Conservation (phyloP, 1,284 basidiomycete species). For the Thelephora terrestris region DNA sequence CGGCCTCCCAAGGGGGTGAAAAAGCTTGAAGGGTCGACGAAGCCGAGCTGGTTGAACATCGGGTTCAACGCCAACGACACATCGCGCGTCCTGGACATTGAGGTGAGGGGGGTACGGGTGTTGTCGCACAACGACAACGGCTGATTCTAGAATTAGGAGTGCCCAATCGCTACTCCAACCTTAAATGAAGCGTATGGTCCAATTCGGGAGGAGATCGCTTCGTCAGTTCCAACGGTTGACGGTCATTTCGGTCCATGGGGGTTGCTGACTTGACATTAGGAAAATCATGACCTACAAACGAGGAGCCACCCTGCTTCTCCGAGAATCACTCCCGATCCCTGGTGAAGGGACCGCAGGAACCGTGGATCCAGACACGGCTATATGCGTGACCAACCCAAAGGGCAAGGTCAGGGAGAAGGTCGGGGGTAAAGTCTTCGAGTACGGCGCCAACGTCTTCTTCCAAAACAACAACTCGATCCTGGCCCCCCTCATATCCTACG, state of each 20-base stretch:
- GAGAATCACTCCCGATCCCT: conserved; percentile 62
- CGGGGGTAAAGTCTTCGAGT: conserved; percentile 77
- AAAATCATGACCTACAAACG: conserved; percentile 77
- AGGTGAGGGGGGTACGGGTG: conserved; percentile 47
- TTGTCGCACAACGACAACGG: background rate
- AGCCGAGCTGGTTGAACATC: conserved; percentile 66
- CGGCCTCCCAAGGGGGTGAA: conserved; percentile 50
- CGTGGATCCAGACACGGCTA: conserved; percentile 35
- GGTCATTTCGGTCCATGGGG: background rate
- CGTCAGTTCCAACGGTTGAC: conserved; percentile 34
- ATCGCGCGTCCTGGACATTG: conserved; percentile 83
- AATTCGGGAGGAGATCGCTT: conserved; percentile 59
- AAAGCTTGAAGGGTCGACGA: conserved; percentile 20
- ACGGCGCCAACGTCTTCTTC: conserved; percentile 87
- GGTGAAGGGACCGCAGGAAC: background rate
- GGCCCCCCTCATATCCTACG: conserved; percentile 73
- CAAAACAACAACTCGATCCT: conserved; percentile 98
- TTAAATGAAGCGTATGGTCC: conserved; percentile 64
- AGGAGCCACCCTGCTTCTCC: conserved; percentile 85
- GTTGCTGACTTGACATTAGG: conserved; percentile 28
- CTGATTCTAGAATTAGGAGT: conserved; percentile 48
- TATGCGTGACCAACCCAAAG: conserved; percentile 82
- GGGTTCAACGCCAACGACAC: conserved; percentile 85
- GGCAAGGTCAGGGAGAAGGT: conserved; percentile 79
- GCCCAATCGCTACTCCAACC: conserved; percentile 81